Evolutionary conservation across 164 flowering plant genomes (phyloP).

Genomic region (Brasenia schreberi): DNA sequence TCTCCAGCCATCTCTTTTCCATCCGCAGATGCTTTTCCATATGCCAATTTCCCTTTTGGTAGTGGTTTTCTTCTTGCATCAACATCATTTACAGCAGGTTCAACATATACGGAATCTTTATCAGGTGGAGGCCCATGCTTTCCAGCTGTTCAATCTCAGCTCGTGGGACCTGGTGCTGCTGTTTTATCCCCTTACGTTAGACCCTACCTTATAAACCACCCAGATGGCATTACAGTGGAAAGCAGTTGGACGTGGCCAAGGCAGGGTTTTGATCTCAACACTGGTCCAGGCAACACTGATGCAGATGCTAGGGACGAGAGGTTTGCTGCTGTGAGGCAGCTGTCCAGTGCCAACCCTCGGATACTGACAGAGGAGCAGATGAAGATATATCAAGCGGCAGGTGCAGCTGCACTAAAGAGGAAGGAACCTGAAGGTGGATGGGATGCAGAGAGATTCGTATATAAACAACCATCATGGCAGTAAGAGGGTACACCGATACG

Average conservation of each 20-base stretch:
- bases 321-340: slow-evolving; percentile 32
- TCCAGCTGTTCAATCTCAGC: slow-evolving; percentile 39
- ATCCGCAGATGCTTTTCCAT: slow-evolving; percentile 35
- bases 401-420: slow-evolving; percentile 31
- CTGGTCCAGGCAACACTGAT: slow-evolving; percentile 64
- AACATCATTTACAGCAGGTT: slow-evolving; percentile 41
- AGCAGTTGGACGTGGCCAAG: slow-evolving; percentile 52
- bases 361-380: slow-evolving; percentile 47
- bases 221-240: slow-evolving; percentile 33
- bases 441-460: slow-evolving; percentile 23
- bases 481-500: slow-evolving; percentile 7
- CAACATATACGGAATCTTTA: slow-evolving; percentile 46
- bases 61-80: slow-evolving; percentile 52
- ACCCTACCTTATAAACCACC: slow-evolving; percentile 46
- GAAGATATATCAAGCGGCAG: slow-evolving; percentile 38
- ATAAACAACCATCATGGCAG: slow-evolving; percentile 35
- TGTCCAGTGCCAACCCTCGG: slow-evolving; percentile 42
- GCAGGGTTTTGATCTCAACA: slow-evolving; percentile 72
- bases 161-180: slow-evolving; percentile 26
- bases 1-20: slow-evolving; percentile 55
- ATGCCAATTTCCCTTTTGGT: slow-evolving; percentile 57
- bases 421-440: slow-evolving; percentile 55
- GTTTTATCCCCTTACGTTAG: slow-evolving; percentile 47
- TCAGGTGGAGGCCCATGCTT: slow-evolving; percentile 39
- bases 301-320: slow-evolving; percentile 59